A percentile compares a stretch with the other conserved stretches of the same genome.
Conservation (phyloP, 495 filamentous ascomycete genomes). For the Penicillium waksmanii region DNA sequence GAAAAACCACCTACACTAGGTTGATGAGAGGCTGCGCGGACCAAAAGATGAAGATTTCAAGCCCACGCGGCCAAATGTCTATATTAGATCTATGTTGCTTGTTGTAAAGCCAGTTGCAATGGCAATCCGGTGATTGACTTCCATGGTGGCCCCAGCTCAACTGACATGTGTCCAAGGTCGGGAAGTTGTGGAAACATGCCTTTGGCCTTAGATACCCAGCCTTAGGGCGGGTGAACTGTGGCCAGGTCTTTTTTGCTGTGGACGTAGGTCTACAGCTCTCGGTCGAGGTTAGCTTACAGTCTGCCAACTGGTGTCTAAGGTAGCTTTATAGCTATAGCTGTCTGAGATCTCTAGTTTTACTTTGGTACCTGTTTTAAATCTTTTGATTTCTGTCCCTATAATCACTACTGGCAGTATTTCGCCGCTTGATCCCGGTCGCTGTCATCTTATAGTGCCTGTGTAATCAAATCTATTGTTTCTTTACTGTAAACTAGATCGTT, state of each 20-base stretch:
- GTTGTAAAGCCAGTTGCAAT: conserved; percentile 8
- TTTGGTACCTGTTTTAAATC: conserved; percentile 10
- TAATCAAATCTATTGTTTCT: too few species aligned
- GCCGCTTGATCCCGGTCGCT: too few species aligned
- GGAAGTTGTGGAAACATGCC: neutral
- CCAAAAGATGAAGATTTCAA: neutral
- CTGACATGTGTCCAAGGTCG: neutral
- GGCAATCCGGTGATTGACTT: conserved; percentile 1
- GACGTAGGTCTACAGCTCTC: conserved; percentile 1
- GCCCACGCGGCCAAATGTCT: neutral
- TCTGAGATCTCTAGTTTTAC: conserved; percentile 3
- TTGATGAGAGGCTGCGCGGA: neutral
- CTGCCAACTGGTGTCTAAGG: conserved; percentile 8
- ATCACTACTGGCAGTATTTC: too few species aligned
- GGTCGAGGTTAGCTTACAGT: conserved; percentile 9
- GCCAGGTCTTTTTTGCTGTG: neutral
- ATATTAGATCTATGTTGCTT: neutral
- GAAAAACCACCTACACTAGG: too few species aligned
- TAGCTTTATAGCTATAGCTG: conserved; percentile 9
- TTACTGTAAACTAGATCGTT: too few species aligned
- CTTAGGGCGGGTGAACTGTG: conserved; percentile 1
- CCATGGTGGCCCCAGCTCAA: conserved; percentile 6
- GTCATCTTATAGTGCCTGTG: too few species aligned
- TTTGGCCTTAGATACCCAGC: neutral
- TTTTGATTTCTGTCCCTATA: neutral